Evolutionary conservation across 1,284 basidiomycete species (phyloP).

Genomic region (Sutorius eximius): DNA sequence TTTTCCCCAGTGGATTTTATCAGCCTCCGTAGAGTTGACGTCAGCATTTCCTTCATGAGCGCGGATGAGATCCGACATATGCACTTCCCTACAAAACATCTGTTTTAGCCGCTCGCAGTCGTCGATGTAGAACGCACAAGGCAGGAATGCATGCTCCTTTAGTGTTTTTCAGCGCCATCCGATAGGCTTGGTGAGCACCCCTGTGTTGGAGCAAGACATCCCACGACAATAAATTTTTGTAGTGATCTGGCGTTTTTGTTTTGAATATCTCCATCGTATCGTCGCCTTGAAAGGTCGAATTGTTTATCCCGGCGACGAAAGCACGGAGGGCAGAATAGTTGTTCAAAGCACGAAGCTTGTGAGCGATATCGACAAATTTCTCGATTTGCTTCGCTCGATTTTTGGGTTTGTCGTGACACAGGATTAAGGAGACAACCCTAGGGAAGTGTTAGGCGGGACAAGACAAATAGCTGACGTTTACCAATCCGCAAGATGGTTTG

Average conservation of each 20-base stretch:
- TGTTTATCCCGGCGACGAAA: slow-evolving; percentile 81
- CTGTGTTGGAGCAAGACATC: slow-evolving; percentile 72
- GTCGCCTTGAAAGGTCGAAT: slow-evolving; percentile 67
- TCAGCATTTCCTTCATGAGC: slow-evolving; percentile 77
- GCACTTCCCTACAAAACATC: slow-evolving; percentile 65
- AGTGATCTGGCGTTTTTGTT: slow-evolving; percentile 56
- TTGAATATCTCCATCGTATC: slow-evolving; percentile 69
- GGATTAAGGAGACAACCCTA: slow-evolving; percentile 76
- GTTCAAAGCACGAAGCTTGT: slow-evolving; percentile 63
- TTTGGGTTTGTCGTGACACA: slow-evolving; percentile 72
- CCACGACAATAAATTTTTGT: slow-evolving; percentile 73
- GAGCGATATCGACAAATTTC: slow-evolving; percentile 74
- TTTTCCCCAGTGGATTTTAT: slow-evolving; percentile 82
- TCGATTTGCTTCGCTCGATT: slow-evolving; percentile 70
- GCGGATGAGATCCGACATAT: slow-evolving; percentile 75
- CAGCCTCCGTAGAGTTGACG: slow-evolving; percentile 54
- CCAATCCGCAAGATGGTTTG: slow-evolving; percentile 79
- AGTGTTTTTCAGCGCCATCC: slow-evolving; percentile 74
- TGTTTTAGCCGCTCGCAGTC: slow-evolving; percentile 14
- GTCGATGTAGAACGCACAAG: slow-evolving; percentile 49
- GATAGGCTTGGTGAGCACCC: slow-evolving; percentile 75
- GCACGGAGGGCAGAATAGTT: slow-evolving; percentile 82
- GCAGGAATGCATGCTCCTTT: slow-evolving; percentile 82
- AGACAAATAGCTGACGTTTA: slow-evolving; percentile 33
- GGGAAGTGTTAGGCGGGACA: slow-evolving; percentile 6